phyloP scores from a whole-genome alignment of 805 yeast genomes.

The Metschnikowia noctiluminum region DNA sequence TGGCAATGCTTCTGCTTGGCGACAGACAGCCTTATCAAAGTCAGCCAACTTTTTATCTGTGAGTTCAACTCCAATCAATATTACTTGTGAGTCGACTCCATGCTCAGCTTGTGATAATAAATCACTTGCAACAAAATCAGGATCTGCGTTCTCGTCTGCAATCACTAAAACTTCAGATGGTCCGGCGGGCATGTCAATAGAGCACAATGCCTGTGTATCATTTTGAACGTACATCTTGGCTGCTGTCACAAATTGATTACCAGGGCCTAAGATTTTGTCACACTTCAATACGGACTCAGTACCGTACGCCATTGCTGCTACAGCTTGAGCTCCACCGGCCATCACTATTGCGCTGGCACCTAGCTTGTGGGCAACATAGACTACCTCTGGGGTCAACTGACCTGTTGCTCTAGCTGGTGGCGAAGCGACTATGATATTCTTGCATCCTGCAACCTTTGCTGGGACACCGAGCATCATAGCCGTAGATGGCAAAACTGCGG shows the following conservation, averaged over 20 bases:
- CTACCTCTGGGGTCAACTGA: slow-evolving; percentile 92
- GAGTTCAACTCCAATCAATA: slow-evolving; percentile 78
- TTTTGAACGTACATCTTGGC: slow-evolving; percentile 98
- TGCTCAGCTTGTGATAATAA: slow-evolving; percentile 97
- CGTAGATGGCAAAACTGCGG: slow-evolving; percentile 96
- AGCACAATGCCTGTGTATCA: slow-evolving; percentile 90
- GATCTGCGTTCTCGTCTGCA: slow-evolving; percentile 84
- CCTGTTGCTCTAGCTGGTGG: slow-evolving; percentile 93
- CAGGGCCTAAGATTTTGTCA: slow-evolving; percentile 97
- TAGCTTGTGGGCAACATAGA: slow-evolving; percentile 92
- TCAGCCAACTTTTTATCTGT: slow-evolving; percentile 54
- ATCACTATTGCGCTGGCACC: slow-evolving; percentile 88
- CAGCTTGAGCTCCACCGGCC: slow-evolving; percentile 99
- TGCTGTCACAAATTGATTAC: slow-evolving; percentile 98
- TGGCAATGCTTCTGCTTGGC: slow-evolving; percentile 81
- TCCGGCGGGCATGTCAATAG: slow-evolving; percentile 99
- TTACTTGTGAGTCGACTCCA: slow-evolving; percentile 97
- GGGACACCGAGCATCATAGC: slow-evolving; percentile 98
- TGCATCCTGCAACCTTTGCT: slow-evolving; percentile 96
- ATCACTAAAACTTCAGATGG: slow-evolving; percentile 97
- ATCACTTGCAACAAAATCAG: slow-evolving; percentile 96
- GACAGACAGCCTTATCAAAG: slow-evolving; percentile 78
- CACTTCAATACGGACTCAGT: slow-evolving; percentile 89
- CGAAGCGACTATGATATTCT: slow-evolving; percentile 86
- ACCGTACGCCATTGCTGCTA: slow-evolving; percentile 98